Evolutionary conservation across 306 rosid genomes (phyloP), one percentile per base, ranked within the genome.

Genomic region (Ochetophila trinervis): DNA sequence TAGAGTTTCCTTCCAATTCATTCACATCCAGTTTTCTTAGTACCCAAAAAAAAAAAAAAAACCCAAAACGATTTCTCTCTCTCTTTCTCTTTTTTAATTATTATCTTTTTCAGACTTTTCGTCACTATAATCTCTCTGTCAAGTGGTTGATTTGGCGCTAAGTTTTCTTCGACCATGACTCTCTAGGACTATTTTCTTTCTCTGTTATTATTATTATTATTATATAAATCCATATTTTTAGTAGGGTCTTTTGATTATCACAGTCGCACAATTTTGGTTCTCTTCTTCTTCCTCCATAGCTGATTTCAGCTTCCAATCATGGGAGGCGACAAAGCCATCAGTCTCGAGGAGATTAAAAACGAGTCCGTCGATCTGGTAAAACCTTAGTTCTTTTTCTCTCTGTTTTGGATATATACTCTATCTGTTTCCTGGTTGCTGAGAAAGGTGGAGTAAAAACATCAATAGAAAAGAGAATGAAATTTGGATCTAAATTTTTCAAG

Each of bases 291-390:
- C 32, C 4, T 27, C 4, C 32, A 2, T 36, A 71, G 64, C 66
- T 49, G 18, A 10, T n/a, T 42, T 47, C 57, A 56, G 71, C 70
- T 75, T 56, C 45, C 73, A 12, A 23, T 15, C 71, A 90, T 89
- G 98, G 87, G 80, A 20, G 84, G 66, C 61, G 79, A 76, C 3
- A 80, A 77, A 59, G 80, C 72, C 32, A 84, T 89, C 83, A 79
- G 84, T 73, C 98, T 92, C 30, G 96, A 92, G 53, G 93, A 92
- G 86, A 89, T 92, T 5, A 92, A 85, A 59, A 92, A 89, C 54
- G 98, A 92, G 70, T 74, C 80, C 73, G 89, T 92, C 56, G 98
- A 92, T 87, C 83, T 92, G 96, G 98, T 92, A 80, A 48, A 7
- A 5, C 22, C 20, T 30, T 19, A 20, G 51, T 36, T 60, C 30